These are phyloP conservation scores for Asterochloris sp. DNA, from an alignment of 139 green algal species.

Conservation along the genomic window DNA sequence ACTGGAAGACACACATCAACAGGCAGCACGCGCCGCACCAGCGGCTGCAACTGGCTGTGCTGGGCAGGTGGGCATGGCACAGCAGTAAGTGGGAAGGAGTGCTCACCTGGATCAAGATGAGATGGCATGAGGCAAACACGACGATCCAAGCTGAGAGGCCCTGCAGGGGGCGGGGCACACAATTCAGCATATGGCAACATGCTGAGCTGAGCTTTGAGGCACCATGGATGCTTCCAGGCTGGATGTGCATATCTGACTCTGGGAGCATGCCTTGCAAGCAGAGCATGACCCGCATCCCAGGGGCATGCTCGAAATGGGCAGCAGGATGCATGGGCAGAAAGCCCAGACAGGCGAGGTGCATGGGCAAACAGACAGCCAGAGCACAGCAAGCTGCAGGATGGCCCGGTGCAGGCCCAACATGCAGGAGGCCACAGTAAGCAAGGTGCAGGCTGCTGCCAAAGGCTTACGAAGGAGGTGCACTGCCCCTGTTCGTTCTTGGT, in stretches of 20 bases:
- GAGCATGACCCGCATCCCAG: no score
- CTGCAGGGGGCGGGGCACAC: slow-evolving; percentile 10
- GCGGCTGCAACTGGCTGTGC: neutral
- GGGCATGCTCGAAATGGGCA: no score
- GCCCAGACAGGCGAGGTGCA: no score
- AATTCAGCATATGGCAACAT: slow-evolving; percentile 22
- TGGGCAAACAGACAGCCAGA: no score
- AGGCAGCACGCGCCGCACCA: neutral
- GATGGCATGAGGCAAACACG: slow-evolving; percentile 37
- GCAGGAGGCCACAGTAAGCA: neutral
- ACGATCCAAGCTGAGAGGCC: slow-evolving; percentile 34
- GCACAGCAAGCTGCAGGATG: no score
- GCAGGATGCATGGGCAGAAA: no score
- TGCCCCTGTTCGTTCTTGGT: slow-evolving; percentile 18
- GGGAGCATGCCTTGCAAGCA: no score
- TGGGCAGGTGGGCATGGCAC: neutral
- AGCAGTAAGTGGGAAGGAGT: no score
- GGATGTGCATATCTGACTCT: no score
- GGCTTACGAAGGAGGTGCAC: slow-evolving; percentile 21
- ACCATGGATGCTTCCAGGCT: no score
- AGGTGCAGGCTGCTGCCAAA: neutral
- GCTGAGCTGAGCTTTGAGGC: neutral
- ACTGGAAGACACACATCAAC: neutral
- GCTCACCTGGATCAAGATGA: slow-evolving; percentile 47
- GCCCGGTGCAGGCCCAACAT: no score